phyloP scores from a whole-genome alignment of 768 basidiomycete species.

The Mycena amicta region DNA sequence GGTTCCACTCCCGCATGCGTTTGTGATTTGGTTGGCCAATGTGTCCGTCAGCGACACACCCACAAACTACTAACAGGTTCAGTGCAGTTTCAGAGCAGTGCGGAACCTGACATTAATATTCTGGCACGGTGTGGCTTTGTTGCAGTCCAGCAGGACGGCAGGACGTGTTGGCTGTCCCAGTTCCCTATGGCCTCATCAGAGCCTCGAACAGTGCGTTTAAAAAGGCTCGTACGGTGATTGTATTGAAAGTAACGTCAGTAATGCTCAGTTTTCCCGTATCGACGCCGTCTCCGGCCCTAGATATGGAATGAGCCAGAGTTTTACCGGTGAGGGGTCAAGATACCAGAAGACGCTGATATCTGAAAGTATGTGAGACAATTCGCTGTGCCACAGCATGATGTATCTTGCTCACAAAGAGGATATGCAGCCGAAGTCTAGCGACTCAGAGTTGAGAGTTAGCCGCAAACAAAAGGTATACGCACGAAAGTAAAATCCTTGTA shows the following conservation, averaged over 20 bases:
- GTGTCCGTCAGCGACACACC: slow-evolving; percentile 15
- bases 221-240: slow-evolving; percentile 10
- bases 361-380: not conserved
- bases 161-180: slow-evolving; percentile 27
- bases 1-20: slow-evolving; percentile 25
- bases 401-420: slow-evolving; percentile 6
- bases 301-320: not conserved
- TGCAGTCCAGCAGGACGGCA: slow-evolving; percentile 25
- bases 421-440: slow-evolving; percentile 5
- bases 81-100: not conserved
- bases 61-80: slow-evolving; percentile 12
- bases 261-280: slow-evolving; percentile 18
- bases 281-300: slow-evolving; percentile 16
- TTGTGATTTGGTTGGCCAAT: slow-evolving; percentile 18
- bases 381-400: not conserved
- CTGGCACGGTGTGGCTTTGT: slow-evolving; percentile 23
- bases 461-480: no score
- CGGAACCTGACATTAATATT: slow-evolving; percentile 16
- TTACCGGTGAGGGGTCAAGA: not conserved
- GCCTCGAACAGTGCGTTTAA: not conserved
- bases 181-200: slow-evolving; percentile 15
- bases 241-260: slow-evolving; percentile 19
- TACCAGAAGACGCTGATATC: slow-evolving; percentile 23
- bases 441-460: no score
- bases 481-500: slow-evolving; percentile 22